Percentiles rank a stretch among this genome's conserved stretches.
These are phyloP conservation scores for Alternaria dauci DNA, from an alignment of 2,329 filamentous ascomycete genomes.

Conservation along the genomic window DNA sequence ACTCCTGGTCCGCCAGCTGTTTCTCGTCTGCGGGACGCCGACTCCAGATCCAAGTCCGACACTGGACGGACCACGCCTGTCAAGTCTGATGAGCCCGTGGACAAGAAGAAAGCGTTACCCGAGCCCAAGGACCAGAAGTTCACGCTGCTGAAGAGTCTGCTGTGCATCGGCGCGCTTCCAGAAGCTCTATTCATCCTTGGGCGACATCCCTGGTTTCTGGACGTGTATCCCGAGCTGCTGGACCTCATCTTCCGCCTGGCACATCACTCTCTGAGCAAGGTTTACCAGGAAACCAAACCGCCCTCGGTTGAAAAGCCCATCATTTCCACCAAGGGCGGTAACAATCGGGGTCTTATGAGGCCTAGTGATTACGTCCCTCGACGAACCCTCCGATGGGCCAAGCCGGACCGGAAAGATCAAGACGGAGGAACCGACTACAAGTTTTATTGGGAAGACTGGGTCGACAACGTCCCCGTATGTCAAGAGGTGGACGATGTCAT, in stretches of 20 bases:
- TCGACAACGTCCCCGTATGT: constrained; percentile 90
- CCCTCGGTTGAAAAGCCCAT: constrained; percentile 53
- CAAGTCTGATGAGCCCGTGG: constrained; percentile 51
- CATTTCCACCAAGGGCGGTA: constrained; percentile 51
- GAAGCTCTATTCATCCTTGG: constrained; percentile 93
- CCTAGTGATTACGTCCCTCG: constrained; percentile 64
- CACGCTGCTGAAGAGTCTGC: constrained; percentile 79
- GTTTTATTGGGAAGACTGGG: constrained; percentile 98
- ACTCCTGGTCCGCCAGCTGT: constrained; percentile 60
- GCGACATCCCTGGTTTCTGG: constrained; percentile 89
- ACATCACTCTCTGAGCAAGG: constrained; percentile 79
- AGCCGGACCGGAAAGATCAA: constrained; percentile 78
- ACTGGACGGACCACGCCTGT: constrained; percentile 56
- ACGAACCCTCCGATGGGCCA: constrained; percentile 81
- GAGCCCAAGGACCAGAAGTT: constrained; percentile 90
- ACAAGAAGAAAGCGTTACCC: constrained; percentile 63
- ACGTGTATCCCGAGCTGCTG: constrained; percentile 82
- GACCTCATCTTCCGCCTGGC: constrained; percentile 85
- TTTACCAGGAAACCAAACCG: constrained; percentile 67
- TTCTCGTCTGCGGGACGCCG: constrained; percentile 61
- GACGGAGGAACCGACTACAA: constrained; percentile 80
- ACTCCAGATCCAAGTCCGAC: constrained; percentile 59
- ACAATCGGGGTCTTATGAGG: constrained; percentile 69
- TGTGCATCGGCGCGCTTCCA: constrained; percentile 90
- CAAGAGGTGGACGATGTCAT: constrained; percentile 92